phyloP scores from a whole-genome alignment of 1,139 yeast species.

The Diutina sp. region DNA sequence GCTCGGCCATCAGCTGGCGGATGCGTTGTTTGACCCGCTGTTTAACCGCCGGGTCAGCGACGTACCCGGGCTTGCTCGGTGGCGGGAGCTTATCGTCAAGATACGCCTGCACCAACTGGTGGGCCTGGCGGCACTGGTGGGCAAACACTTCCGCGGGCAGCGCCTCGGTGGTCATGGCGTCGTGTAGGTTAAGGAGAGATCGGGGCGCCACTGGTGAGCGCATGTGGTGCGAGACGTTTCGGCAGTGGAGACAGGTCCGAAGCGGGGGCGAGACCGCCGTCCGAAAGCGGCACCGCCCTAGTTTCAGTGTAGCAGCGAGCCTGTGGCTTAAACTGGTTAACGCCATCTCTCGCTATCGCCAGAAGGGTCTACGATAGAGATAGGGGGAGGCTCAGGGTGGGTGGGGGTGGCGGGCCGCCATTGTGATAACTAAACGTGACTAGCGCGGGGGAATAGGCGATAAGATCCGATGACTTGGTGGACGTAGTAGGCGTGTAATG shows the following conservation, averaged over 20 bases:
- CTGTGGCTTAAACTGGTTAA: background rate
- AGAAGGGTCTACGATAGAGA: background rate
- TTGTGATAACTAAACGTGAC: background rate
- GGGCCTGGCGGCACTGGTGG: constrained; percentile 20
- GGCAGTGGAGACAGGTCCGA: background rate
- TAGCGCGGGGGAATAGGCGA: background rate
- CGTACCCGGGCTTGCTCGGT: constrained; percentile 5
- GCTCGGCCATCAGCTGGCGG: constrained; percentile 15
- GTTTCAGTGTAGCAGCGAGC: background rate
- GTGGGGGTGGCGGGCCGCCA: background rate
- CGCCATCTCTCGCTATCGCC: background rate
- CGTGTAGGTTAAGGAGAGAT: background rate
- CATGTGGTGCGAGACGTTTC: background rate
- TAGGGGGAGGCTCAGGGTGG: background rate
- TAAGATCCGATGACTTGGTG: too few species aligned
- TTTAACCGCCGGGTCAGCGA: constrained; percentile 11
- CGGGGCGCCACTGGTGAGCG: background rate
- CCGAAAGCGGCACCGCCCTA: background rate
- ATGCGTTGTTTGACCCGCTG: constrained; percentile 19
- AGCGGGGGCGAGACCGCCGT: background rate
- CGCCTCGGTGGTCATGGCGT: background rate
- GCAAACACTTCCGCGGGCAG: background rate
- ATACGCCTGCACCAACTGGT: constrained; percentile 19
- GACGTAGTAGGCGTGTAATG: too few species aligned
- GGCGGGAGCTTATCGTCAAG: constrained; percentile 19